phyloP scores from a whole-genome alignment of 495 filamentous ascomycete genomes.

The Friedmanniomyces simplex region DNA sequence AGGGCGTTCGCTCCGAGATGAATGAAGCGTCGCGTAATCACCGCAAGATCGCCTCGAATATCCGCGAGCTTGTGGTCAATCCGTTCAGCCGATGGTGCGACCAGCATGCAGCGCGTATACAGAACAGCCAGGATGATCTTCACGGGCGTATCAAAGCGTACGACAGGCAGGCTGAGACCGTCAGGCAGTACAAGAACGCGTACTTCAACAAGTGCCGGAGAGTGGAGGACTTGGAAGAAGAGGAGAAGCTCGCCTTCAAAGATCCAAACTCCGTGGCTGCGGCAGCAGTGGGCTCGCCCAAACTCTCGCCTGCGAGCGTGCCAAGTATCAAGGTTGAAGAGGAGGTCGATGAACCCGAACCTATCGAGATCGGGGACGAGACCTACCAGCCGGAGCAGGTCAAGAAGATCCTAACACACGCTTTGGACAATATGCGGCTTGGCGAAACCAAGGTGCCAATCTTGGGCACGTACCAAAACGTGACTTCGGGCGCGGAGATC shows the following conservation, averaged over 20 bases:
- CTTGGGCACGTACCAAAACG: slow-evolving; percentile 86
- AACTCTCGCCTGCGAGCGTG: slow-evolving; percentile 35
- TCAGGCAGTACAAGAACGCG: slow-evolving; percentile 83
- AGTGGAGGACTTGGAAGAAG: slow-evolving; percentile 92
- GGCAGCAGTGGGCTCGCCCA: slow-evolving; percentile 28
- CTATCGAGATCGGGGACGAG: slow-evolving; percentile 82
- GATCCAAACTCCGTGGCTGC: slow-evolving; percentile 48
- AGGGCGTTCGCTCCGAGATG: slow-evolving; percentile 92
- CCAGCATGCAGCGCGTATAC: slow-evolving; percentile 78
- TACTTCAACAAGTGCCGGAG: slow-evolving; percentile 99
- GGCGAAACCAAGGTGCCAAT: slow-evolving; percentile 92
- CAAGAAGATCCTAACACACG: slow-evolving; percentile 79
- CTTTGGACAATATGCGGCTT: slow-evolving; percentile 74
- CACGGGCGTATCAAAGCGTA: slow-evolving; percentile 81
- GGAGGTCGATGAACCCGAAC: slow-evolving; percentile 56
- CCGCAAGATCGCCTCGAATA: slow-evolving; percentile 89
- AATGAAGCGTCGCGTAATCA: slow-evolving; percentile 81
- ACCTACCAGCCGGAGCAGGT: slow-evolving; percentile 72
- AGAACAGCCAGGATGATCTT: slow-evolving; percentile 88
- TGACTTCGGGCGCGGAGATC: slow-evolving; percentile 80
- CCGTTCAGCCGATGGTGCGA: slow-evolving; percentile 95
- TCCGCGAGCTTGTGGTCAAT: slow-evolving; percentile 86
- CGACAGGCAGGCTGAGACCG: slow-evolving; percentile 78
- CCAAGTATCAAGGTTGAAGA: slow-evolving; percentile 42
- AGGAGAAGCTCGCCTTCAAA: slow-evolving; percentile 96